Conservation (phyloP, 495 filamentous ascomycete species). For the Sporormia fimetaria region DNA sequence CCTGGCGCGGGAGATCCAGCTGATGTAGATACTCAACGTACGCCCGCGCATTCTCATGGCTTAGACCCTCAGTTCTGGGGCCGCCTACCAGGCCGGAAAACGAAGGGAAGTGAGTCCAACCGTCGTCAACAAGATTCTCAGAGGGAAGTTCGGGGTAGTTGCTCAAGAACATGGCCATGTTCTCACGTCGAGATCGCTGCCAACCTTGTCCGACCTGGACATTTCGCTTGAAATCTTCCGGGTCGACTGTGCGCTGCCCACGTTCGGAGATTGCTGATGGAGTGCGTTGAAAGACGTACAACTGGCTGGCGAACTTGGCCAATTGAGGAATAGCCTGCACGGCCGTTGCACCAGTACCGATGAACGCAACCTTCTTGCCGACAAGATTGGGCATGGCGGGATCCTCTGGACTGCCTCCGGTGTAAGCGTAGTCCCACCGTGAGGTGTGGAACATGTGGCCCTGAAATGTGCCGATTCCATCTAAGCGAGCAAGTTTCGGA, state of each 20-base stretch:
- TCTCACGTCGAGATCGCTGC: conserved; percentile 25
- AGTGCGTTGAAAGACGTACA: conserved; percentile 48
- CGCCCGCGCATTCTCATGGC: conserved; percentile 27
- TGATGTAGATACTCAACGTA: conserved; percentile 24
- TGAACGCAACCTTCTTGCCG: conserved; percentile 41
- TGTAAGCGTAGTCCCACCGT: conserved; percentile 43
- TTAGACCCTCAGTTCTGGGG: conserved; percentile 33
- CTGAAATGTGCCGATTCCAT: conserved; percentile 36
- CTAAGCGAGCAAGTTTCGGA: conserved; percentile 38
- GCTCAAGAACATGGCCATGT: no score
- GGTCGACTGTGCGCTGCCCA: conserved; percentile 40
- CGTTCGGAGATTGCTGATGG: conserved; percentile 41
- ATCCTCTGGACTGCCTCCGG: conserved; percentile 42
- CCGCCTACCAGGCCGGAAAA: conserved; percentile 22
- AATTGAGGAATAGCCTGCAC: conserved; percentile 43
- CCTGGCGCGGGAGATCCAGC: conserved; percentile 21
- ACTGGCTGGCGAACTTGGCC: conserved; percentile 39
- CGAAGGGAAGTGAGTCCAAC: conserved; percentile 25
- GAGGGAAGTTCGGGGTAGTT: conserved; percentile 28
- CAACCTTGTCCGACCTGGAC: conserved; percentile 36
- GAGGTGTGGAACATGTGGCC: conserved; percentile 44
- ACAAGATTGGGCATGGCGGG: conserved; percentile 36
- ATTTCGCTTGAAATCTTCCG: conserved; percentile 36
- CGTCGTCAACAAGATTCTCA: conserved; percentile 29
- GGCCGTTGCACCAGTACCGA: conserved; percentile 47